Evolutionary conservation across 2,329 filamentous ascomycete species (phyloP), one percentile per base, ranked within the genome.

Genomic region (Sporothrix brasiliensis): DNA sequence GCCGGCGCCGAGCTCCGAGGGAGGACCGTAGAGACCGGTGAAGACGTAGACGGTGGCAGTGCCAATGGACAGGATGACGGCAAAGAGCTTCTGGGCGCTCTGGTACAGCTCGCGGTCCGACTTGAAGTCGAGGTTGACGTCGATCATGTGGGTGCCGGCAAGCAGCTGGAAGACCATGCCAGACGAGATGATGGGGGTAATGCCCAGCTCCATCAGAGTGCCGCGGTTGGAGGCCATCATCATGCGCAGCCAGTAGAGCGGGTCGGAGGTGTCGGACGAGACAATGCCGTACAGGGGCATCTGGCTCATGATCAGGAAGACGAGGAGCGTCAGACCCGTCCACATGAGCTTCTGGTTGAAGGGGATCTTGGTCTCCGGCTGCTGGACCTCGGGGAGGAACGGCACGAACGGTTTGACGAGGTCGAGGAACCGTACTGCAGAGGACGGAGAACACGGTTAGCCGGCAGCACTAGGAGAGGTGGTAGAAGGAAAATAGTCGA

Each of bases 131-230:
- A 99, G 92, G 89, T 99, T 98, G 87, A 99, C 94, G 81, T 99
- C 95, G 83, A 99, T 98, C 85, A 98, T 91, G 88, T 99, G 95
- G 82, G 95, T 99, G 80, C 95, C 95, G 79, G 95, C 95, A 75
- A 99, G 92, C 79, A 99, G 94, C 90, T 99, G 95, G 89, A 99
- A 99, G 79, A 99, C 93, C 95, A 99, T 99, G 83, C 95, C 95
- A 50, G 95, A 98, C 72, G 95, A 97, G 84, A 99, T 98, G 83
- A 99, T 99, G 77, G 96, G 96, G 30, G 95, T 97, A 77, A 98
- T 95, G 86, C 94, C 93, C 85, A 97, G 80, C 80, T 97, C 94
- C 94, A 97, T 97, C 81, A 97, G 82, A 34, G 94, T 97, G 82
- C 94, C 94, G 79, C 94, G 90, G 83, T 99, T 99, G 91, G 93